Percentiles rank a stretch among this genome's conserved stretches.
phyloP scores from a whole-genome alignment of 345 rosid species.

The Arabidopsis arenosa region DNA sequence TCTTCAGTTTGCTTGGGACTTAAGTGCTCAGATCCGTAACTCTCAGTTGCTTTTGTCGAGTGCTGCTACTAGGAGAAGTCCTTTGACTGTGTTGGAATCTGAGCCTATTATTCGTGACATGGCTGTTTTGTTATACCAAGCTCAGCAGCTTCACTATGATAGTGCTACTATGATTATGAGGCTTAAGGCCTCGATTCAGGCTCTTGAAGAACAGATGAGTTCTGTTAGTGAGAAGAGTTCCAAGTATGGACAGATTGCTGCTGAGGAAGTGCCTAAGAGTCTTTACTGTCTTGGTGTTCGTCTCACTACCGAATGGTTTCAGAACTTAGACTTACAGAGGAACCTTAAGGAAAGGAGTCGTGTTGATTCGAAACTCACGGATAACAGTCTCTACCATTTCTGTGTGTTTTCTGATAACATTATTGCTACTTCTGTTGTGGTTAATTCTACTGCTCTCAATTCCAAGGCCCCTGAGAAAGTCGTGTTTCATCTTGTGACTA shows the following conservation, averaged over 20 bases:
- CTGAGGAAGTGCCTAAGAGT: conserved; percentile 95
- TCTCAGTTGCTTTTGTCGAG: conserved; percentile 78
- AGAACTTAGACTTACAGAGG: conserved; percentile 53
- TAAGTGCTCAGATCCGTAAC: conserved; percentile 92
- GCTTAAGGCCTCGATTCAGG: conserved; percentile 80
- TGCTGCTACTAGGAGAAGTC: conserved; percentile 75
- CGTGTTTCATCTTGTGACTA: conserved; percentile 87
- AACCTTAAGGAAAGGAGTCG: conserved; percentile 50
- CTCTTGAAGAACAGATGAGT: conserved; percentile 80
- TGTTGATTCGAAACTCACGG: conserved; percentile 57
- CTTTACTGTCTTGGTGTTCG: conserved; percentile 88
- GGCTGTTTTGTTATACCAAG: conserved; percentile 88
- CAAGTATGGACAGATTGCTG: conserved; percentile 95
- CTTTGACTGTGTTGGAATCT: conserved; percentile 70
- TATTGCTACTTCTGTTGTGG: conserved; percentile 90
- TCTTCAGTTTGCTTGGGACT: conserved; percentile 95
- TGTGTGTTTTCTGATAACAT: conserved; percentile 91
- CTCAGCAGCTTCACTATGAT: conserved; percentile 89
- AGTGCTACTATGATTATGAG: conserved; percentile 96
- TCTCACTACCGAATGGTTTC: conserved; percentile 81
- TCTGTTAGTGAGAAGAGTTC: conserved; percentile 76
- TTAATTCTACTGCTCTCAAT: conserved; percentile 78
- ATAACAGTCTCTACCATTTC: conserved; percentile 72
- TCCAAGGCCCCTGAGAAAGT: conserved; percentile 65
- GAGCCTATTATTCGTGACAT: conserved; percentile 78